These are phyloP conservation scores for Diaporthe ampelina DNA, from an alignment of 2,329 filamentous ascomycete genomes.

Conservation along the genomic window DNA sequence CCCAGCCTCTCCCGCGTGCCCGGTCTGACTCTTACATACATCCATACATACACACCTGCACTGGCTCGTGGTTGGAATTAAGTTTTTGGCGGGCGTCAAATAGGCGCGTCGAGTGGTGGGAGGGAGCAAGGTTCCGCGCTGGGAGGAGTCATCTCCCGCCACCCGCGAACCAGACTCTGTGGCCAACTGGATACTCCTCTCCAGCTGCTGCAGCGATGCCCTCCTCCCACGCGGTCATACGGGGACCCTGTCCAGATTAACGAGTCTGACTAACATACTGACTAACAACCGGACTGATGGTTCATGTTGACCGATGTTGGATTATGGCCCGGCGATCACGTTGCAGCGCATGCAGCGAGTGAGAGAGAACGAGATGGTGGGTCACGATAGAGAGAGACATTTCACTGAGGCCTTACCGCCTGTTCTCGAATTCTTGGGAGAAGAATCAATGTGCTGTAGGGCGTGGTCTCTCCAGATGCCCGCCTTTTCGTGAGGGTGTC, in stretches of 20 bases:
- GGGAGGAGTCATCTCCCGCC: constrained; percentile 21
- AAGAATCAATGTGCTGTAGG: constrained; percentile 7
- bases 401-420: constrained; percentile 8
- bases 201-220: background rate
- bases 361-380: background rate
- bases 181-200: background rate
- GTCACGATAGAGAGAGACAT: constrained; percentile 17
- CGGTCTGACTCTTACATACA: constrained; percentile 23
- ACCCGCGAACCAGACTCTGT: background rate
- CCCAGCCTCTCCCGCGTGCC: background rate
- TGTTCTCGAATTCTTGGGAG: background rate
- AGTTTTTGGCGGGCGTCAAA: constrained; percentile 24
- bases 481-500: constrained; percentile 34
- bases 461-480: constrained; percentile 9
- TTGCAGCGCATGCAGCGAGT: constrained; percentile 11
- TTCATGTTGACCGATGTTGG: constrained; percentile 20
- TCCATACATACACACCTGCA: background rate
- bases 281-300: background rate
- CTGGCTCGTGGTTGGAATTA: constrained; percentile 29
- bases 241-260: background rate
- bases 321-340: constrained; percentile 17
- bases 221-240: constrained; percentile 21
- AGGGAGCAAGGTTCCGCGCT: constrained; percentile 2
- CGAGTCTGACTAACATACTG: background rate
- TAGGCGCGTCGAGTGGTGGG: constrained; percentile 11